phyloP scores from a whole-genome alignment of 129 eudicot species.

The Lactuca sativa region DNA sequence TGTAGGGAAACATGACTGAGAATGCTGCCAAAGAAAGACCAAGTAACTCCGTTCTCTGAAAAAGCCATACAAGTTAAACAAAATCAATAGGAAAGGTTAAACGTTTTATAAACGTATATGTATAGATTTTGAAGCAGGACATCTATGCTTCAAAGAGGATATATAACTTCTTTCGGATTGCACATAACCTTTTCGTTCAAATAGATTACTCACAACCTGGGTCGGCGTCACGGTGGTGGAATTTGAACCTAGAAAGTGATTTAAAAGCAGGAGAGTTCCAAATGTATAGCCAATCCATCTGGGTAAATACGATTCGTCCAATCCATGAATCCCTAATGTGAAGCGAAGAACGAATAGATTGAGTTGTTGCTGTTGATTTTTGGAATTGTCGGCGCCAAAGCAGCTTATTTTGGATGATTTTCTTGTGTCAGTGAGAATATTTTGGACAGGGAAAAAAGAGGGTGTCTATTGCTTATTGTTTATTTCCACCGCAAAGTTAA shows the following conservation, averaged over 20 bases:
- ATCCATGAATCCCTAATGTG: conserved; percentile 81
- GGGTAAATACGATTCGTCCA: conserved; percentile 92
- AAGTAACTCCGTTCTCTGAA: conserved; percentile 73
- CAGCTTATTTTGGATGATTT: conserved; percentile 38
- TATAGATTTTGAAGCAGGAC: not conserved
- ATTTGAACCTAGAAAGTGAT: conserved; percentile 69
- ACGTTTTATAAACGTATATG: not conserved
- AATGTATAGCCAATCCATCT: conserved; percentile 87
- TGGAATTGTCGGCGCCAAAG: conserved; percentile 27
- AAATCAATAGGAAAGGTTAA: not conserved
- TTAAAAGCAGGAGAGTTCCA: conserved; percentile 62
- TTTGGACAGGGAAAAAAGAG: no score
- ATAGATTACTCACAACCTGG: conserved; percentile 60
- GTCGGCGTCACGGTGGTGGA: conserved; percentile 50
- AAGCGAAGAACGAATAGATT: conserved; percentile 95
- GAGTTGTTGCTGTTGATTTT: conserved; percentile 62
- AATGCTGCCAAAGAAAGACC: conserved; percentile 85
- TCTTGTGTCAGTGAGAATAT: not conserved
- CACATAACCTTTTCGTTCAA: conserved; percentile 7
- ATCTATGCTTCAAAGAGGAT: not conserved
- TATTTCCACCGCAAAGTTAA: no score
- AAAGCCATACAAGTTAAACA: conserved; percentile 15
- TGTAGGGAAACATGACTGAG: conserved; percentile 65
- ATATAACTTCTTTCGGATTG: not conserved
- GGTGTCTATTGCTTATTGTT: no score